Evolutionary conservation across 1,284 basidiomycete species (phyloP).

Genomic region (Leccinum pallidistipes): DNA sequence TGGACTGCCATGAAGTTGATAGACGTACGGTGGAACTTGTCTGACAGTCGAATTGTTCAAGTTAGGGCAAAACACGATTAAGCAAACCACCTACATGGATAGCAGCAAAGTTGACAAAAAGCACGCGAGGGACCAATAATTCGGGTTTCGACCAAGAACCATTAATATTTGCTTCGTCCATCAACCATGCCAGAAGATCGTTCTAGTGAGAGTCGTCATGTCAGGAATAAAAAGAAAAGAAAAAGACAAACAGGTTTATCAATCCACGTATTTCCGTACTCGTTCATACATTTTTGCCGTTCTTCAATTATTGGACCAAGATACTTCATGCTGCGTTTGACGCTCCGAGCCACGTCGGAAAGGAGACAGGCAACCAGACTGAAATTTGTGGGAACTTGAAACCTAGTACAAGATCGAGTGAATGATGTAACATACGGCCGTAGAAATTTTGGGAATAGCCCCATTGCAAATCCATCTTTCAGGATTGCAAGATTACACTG

Average conservation of each 20-base stretch:
- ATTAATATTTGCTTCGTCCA: constrained; percentile 39
- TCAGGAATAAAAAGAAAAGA: constrained; percentile 23
- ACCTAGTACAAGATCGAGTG: not conserved
- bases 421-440: constrained; percentile 35
- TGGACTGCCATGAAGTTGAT: no score
- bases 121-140: constrained; percentile 34
- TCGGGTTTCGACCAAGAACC: constrained; percentile 29
- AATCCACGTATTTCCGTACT: constrained; percentile 38
- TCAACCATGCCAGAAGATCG: constrained; percentile 42
- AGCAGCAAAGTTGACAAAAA: constrained; percentile 40
- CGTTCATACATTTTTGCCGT: constrained; percentile 31
- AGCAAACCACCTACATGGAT: constrained; percentile 32
- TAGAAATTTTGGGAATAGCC: constrained; percentile 39
- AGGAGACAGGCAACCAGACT: constrained; percentile 6
- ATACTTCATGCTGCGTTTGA: constrained; percentile 23
- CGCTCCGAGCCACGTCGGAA: not conserved
- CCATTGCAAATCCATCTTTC: constrained; percentile 29
- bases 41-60: not conserved
- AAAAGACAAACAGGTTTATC: constrained; percentile 38
- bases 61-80: not conserved
- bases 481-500: constrained; percentile 35
- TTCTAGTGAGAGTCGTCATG: not conserved
- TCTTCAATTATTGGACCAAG: constrained; percentile 38
- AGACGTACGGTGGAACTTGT: not conserved
- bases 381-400: not conserved